Base-by-base conservation (phyloP, 305 asterid genomes). In the Fraxinus baroniana region DNA sequence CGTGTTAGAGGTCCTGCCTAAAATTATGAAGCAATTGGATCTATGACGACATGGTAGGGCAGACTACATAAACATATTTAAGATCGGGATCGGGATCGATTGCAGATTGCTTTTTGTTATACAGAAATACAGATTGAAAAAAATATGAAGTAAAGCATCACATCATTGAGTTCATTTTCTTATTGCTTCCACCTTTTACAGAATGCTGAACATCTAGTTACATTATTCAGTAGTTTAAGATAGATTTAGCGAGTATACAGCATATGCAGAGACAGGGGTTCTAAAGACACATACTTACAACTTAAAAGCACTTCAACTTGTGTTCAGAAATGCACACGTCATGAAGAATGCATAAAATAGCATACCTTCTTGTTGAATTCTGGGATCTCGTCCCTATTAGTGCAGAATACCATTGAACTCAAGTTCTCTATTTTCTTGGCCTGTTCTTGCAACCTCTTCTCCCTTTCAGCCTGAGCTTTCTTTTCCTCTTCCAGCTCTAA, bases 401-500 rank as follows among this genome's bases (percentile, higher is more conserved):
- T 91, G 88, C 94, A 90, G 78, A 96, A 87, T 64, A 96, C 97
- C 97, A 96, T 96, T 22, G 99, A 89, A 84, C 99, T 94, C 89
- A 94, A 89, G 86, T 93, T 96, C 86, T 93, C 89, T 64, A 96
- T 94, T 87, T 90, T 93, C 89, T 92, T 93, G 85, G 95, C 98
- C 86, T 95, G 98, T 89, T 90, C 97, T 89, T 89, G 92, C 90
- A 96, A 83, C 91, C 89, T 91, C 90, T 84, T 93, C 79, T 95
- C 99, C 76, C 92, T 81, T 89, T 95, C 98, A 85, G 97, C 98
- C 84, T 94, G 97, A 84, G 95, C 95, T 92, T 94, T 91, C 92
- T 93, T 96, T 88, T 94, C 98, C 88, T 91, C 99, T 90, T 94
- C 99, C 83, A 94, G 89, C 92, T 91, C 97, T 87, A 94, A 86